Evolutionary conservation across 352 stramenopile genomes (phyloP).

Genomic region (Phytophthora hybrid): DNA sequence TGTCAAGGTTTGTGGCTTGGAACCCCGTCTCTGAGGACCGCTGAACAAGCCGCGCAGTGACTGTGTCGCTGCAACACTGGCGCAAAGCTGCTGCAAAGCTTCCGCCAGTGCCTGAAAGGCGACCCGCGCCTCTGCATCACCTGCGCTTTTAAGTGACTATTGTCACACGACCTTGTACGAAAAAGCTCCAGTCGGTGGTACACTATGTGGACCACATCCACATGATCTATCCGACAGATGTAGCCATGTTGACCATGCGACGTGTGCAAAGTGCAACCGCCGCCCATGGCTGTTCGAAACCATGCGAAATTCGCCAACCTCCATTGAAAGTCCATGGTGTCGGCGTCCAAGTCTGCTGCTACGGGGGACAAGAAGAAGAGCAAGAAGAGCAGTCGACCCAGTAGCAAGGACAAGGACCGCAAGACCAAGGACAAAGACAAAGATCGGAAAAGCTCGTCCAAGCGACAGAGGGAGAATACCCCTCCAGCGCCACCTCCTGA

Average conservation of each 20-base stretch:
- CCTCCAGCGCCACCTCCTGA: not conserved
- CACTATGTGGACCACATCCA: not conserved
- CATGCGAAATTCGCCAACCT: conserved; percentile 3
- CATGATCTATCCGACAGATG: not conserved
- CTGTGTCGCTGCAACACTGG: not conserved
- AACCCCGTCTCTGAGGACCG: conserved; percentile 4
- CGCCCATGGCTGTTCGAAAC: not conserved
- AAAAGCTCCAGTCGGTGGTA: too few relatives aligned
- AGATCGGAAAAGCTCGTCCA: conserved; percentile 19
- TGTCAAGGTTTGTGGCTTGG: not conserved
- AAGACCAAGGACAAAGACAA: conserved; percentile 54
- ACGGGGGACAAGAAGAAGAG: conserved; percentile 33
- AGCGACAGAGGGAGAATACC: conserved; percentile 16
- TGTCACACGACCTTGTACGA: not conserved
- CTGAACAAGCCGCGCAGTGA: not conserved
- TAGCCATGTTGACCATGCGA: conserved; percentile 1
- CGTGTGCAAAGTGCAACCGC: not conserved
- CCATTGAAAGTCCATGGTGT: conserved; percentile 16
- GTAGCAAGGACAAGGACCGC: conserved; percentile 36
- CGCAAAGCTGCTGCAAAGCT: not conserved
- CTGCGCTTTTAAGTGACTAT: not conserved
- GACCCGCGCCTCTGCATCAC: not conserved
- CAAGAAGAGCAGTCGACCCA: conserved; percentile 36
- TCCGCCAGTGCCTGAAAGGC: not conserved
- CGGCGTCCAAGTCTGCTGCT: conserved; percentile 21